Evolutionary conservation across 768 basidiomycete genomes (phyloP), one percentile per base, ranked within the genome.

Genomic region (Agaricus subrufescens): DNA sequence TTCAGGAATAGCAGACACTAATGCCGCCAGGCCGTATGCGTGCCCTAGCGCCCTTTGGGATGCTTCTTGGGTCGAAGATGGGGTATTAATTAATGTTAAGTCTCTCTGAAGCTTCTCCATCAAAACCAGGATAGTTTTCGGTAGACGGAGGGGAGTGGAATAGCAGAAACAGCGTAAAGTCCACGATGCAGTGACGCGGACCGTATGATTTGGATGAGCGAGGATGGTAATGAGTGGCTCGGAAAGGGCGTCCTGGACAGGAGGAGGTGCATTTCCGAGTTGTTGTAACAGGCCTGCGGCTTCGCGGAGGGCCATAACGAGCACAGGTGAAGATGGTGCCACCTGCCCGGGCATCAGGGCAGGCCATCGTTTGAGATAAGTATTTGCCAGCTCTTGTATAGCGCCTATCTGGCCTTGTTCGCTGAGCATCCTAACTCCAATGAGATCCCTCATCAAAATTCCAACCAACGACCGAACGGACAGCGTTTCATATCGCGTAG

Each of bases 361-460:
- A 1, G 94, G 94, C 93, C 94, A 98, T 51, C 91, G 81, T 69
- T 90, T 93, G 57, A 97, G 73, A 67, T 93, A 97, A 3, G 80
- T 75, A 37, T 77, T 85, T 0, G 91, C 85, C 42, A 97, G 73
- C 61, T 97, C 95, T 62, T 90, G 86, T 34, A 97, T 90, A 2
- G 95, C 95, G 27, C 77, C 75, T 46, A 98, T 95, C 69, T 98
- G 96, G 0, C 89, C 95, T 65, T 94, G 91, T 65, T 99, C 96
- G 58, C 89, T 89, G 60, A 98, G 71, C 80, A 97, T 87, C 58
- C 95, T 75, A 1, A 89, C 84, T 2, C 91, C 93, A 44, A 99
- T 84, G 27, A 98, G 78, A 62, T 97, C 92, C 50, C 94, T 77
- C 29, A 98, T 71, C 10, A 98, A 63, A 31, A 93, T 79, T 2